phyloP scores from a whole-genome alignment of 345 rosid genomes.

The Erucastrum elatum region DNA sequence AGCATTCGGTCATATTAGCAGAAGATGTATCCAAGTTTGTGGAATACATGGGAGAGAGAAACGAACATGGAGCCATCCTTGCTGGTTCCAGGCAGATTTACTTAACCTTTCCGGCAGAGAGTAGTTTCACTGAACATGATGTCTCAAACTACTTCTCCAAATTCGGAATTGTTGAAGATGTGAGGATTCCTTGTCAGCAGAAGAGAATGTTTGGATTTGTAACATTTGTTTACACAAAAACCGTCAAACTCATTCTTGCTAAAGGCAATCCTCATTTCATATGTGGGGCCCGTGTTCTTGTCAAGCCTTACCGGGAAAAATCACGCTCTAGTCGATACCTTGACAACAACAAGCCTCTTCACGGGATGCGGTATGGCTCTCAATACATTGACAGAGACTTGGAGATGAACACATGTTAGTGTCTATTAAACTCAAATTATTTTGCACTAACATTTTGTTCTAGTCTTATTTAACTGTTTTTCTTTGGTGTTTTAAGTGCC shows the following conservation, averaged over 20 bases:
- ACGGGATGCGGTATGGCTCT: slow-evolving; percentile 43
- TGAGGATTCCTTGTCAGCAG: slow-evolving; percentile 93
- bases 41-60: slow-evolving; percentile 57
- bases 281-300: slow-evolving; percentile 92
- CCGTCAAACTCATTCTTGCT: slow-evolving; percentile 67
- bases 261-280: slow-evolving; percentile 96
- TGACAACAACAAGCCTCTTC: slow-evolving; percentile 55
- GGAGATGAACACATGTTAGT: slow-evolving; percentile 60
- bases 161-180: slow-evolving; percentile 90
- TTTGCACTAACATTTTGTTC: slow-evolving; percentile 14
- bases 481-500: slow-evolving; percentile 42
- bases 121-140: slow-evolving; percentile 78
- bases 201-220: slow-evolving; percentile 97
- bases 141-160: slow-evolving; percentile 81
- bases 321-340: slow-evolving; percentile 69
- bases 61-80: slow-evolving; percentile 57
- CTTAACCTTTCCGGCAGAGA: slow-evolving; percentile 94
- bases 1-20: slow-evolving; percentile 80
- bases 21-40: slow-evolving; percentile 74
- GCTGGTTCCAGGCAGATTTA: slow-evolving; percentile 86
- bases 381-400: slow-evolving; percentile 58
- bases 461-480: neutral
- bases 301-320: slow-evolving; percentile 94
- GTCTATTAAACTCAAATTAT: neutral
- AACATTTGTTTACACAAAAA: slow-evolving; percentile 67